phyloP scores from a whole-genome alignment of 352 stramenopile genomes.

The Phytopythium kandeliae region DNA sequence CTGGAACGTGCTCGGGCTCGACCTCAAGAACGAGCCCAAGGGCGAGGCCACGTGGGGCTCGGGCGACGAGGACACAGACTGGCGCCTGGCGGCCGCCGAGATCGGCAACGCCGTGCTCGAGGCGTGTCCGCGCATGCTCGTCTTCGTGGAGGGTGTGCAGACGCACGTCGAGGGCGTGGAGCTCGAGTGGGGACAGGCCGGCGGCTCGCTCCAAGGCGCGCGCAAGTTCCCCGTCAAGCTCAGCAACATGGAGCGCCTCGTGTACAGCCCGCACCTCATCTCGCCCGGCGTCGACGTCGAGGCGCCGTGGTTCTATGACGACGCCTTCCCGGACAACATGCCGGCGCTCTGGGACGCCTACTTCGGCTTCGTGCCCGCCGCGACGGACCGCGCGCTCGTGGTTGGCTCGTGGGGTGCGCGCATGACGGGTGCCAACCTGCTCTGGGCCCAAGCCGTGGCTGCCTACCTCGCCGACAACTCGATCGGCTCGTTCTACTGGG shows the following conservation, averaged over 20 bases:
- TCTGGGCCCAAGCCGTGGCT: constrained; percentile 45
- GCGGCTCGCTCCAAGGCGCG: constrained; percentile 48
- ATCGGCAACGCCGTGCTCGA: constrained; percentile 67
- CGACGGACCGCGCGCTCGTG: constrained; percentile 50
- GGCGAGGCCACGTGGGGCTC: constrained; percentile 60
- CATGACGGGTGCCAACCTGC: constrained; percentile 51
- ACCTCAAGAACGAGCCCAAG: constrained; percentile 80
- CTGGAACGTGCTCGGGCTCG: constrained; percentile 73
- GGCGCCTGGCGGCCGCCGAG: constrained; percentile 46
- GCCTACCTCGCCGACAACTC: constrained; percentile 44
- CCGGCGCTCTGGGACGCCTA: constrained; percentile 52
- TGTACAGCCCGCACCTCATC: constrained; percentile 66
- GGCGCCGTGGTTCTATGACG: constrained; percentile 52
- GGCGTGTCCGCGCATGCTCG: constrained; percentile 49
- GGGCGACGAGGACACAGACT: constrained; percentile 57
- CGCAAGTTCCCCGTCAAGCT: constrained; percentile 61
- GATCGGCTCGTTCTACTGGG: constrained; percentile 76
- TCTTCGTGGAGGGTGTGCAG: constrained; percentile 75
- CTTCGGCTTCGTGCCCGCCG: constrained; percentile 59
- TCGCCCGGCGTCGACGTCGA: constrained; percentile 60
- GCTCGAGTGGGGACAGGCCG: constrained; percentile 53
- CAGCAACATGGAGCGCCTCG: constrained; percentile 60
- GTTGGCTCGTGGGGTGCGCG: constrained; percentile 63
- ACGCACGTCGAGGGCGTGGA: constrained; percentile 52
- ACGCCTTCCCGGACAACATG: constrained; percentile 66